phyloP scores from a whole-genome alignment of 176 grass and related monocot species.

The Bromus sterilis region DNA sequence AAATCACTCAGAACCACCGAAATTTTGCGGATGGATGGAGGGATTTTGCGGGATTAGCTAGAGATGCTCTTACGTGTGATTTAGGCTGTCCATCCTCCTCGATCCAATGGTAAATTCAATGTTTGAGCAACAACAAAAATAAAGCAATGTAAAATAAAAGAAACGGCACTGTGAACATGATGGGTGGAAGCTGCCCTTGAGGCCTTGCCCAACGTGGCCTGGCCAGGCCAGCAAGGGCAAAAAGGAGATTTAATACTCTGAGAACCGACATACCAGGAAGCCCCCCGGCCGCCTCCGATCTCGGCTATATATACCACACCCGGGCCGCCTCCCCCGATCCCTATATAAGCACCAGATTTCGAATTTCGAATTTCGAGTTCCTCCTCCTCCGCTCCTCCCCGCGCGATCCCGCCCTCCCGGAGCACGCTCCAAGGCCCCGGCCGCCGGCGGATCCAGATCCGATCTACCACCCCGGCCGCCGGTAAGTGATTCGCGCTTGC shows the following conservation, averaged over 20 bases:
- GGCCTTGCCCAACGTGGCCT: background rate
- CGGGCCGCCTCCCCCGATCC: background rate
- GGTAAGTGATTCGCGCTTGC: too few species aligned
- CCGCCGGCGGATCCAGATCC: too few species aligned
- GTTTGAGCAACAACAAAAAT: background rate
- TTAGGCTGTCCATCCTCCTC: background rate
- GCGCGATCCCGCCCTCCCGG: background rate
- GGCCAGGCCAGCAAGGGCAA: background rate
- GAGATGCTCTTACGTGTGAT: too few species aligned
- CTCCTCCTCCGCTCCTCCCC: background rate
- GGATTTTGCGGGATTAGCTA: too few species aligned
- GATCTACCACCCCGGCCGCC: background rate
- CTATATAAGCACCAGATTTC: background rate
- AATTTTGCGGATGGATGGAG: too few species aligned
- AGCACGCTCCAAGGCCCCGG: background rate
- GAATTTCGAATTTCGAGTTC: too few species aligned
- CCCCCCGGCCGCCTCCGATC: background rate
- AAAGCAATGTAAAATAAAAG: too few species aligned
- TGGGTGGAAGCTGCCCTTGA: background rate
- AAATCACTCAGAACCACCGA: too few species aligned
- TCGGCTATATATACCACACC: background rate
- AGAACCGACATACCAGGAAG: background rate
- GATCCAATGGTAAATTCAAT: background rate
- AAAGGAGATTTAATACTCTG: background rate
- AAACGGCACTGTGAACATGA: accelerated